Evolutionary conservation across 2,329 filamentous ascomycete species (phyloP).

Genomic region (Verticillium dahliae): DNA sequence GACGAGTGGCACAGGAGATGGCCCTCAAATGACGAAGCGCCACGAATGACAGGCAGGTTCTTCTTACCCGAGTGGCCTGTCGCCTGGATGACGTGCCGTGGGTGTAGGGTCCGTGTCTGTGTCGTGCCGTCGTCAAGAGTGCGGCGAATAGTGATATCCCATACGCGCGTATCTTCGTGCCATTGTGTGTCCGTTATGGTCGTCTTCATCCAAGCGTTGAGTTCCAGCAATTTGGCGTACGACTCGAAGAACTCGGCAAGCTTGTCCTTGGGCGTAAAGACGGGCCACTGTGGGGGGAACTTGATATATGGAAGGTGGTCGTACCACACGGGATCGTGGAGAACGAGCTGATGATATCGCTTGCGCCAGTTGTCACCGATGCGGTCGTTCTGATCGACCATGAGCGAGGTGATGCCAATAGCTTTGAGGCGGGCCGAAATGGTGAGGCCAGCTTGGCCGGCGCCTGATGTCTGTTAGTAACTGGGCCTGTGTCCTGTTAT

Average conservation of each 20-base stretch:
- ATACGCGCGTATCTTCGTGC: slow-evolving; percentile 40
- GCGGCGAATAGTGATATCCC: slow-evolving; percentile 49
- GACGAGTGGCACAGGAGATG: slow-evolving; percentile 50
- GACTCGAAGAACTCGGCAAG: slow-evolving; percentile 57
- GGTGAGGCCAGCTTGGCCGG: slow-evolving; percentile 48
- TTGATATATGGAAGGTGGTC: slow-evolving; percentile 53
- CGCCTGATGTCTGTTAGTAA: slow-evolving; percentile 26
- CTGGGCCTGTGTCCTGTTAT: too few relatives aligned
- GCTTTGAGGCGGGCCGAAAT: slow-evolving; percentile 48
- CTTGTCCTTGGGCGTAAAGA: slow-evolving; percentile 64
- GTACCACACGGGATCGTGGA: slow-evolving; percentile 58
- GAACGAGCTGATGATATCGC: slow-evolving; percentile 48
- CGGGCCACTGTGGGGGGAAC: slow-evolving; percentile 56
- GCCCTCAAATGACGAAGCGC: slow-evolving; percentile 48
- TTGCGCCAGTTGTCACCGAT: slow-evolving; percentile 56
- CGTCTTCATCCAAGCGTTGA: slow-evolving; percentile 56
- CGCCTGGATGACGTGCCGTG: slow-evolving; percentile 59
- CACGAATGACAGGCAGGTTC: slow-evolving; percentile 46
- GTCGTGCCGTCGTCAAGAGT: slow-evolving; percentile 32
- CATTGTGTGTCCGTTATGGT: slow-evolving; percentile 37
- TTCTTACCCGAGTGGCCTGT: slow-evolving; percentile 65
- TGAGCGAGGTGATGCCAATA: slow-evolving; percentile 41
- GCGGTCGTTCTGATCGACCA: slow-evolving; percentile 42
- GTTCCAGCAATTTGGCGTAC: slow-evolving; percentile 54
- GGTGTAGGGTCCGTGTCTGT: slow-evolving; percentile 49